A percentile compares a stretch with the other conserved stretches of the same genome.
phyloP scores from a whole-genome alignment of 495 filamentous ascomycete genomes.

The Glutinoglossum americanum region DNA sequence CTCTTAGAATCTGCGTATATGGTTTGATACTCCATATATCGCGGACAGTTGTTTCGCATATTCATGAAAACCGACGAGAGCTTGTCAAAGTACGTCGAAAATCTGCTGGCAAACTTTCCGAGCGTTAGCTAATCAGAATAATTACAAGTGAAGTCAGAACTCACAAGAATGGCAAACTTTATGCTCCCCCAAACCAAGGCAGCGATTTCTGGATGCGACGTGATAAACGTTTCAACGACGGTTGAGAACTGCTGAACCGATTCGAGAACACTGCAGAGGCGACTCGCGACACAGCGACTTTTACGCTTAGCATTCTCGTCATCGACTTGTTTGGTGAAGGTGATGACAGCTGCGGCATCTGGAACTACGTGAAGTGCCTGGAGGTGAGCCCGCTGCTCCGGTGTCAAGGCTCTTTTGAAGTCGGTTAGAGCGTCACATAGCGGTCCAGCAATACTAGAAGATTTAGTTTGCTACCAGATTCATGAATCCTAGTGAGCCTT shows the following conservation, averaged over 20 bases:
- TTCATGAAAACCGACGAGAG: neutral
- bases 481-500: too few species aligned
- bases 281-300: conserved; percentile 12
- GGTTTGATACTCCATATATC: conserved; percentile 15
- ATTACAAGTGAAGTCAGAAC: neutral
- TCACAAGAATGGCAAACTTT: conserved; percentile 11
- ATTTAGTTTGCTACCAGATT: too few species aligned
- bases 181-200: conserved; percentile 21
- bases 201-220: conserved; percentile 15
- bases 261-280: conserved; percentile 13
- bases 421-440: conserved; percentile 2
- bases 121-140: neutral
- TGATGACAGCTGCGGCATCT: conserved; percentile 13
- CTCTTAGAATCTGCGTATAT: conserved; percentile 14
- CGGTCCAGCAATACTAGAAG: too few species aligned
- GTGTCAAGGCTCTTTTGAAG: conserved; percentile 9
- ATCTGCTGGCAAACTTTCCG: neutral
- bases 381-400: conserved; percentile 10
- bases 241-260: conserved; percentile 15
- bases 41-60: conserved; percentile 11
- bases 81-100: neutral
- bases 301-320: conserved; percentile 8
- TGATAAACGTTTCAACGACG: conserved; percentile 16
- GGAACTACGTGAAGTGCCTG: conserved; percentile 7
- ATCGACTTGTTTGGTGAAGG: conserved; percentile 15